Evolutionary conservation across 2,329 filamentous ascomycete species (phyloP).

Genomic region (Fusarium ramigenum): DNA sequence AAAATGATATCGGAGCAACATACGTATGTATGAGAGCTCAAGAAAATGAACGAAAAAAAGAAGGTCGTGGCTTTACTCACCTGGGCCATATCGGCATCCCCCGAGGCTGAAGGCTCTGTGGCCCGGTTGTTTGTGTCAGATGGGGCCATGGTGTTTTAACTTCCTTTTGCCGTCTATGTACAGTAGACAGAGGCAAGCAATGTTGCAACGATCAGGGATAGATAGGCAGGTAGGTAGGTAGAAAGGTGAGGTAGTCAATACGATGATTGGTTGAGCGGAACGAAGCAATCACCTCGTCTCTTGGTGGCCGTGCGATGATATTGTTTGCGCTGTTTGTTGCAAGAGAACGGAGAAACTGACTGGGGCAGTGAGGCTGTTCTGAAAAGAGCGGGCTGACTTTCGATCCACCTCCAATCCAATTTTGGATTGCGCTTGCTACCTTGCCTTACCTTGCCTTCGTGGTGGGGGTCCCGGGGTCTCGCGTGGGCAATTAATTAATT

Average conservation of each 20-base stretch:
- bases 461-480: neutral
- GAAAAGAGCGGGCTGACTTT: neutral
- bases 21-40: neutral
- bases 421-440: neutral
- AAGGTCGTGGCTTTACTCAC: conserved; percentile 21
- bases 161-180: neutral
- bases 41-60: neutral
- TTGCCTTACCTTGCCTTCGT: neutral
- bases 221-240: neutral
- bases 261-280: neutral
- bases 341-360: conserved; percentile 6
- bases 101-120: conserved; percentile 20
- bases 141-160: conserved; percentile 20
- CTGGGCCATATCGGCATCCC: conserved; percentile 41
- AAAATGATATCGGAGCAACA: neutral
- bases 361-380: neutral
- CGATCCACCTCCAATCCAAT: neutral
- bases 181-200: neutral
- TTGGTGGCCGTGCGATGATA: neutral
- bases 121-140: conserved; percentile 21
- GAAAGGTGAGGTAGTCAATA: neutral
- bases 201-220: neutral
- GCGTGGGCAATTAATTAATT: neutral
- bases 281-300: neutral
- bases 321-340: conserved; percentile 14